Percentiles rank a stretch among this genome's conserved stretches.
Conservation (phyloP, 345 rosid species). For the Abelmoschus esculentus region DNA sequence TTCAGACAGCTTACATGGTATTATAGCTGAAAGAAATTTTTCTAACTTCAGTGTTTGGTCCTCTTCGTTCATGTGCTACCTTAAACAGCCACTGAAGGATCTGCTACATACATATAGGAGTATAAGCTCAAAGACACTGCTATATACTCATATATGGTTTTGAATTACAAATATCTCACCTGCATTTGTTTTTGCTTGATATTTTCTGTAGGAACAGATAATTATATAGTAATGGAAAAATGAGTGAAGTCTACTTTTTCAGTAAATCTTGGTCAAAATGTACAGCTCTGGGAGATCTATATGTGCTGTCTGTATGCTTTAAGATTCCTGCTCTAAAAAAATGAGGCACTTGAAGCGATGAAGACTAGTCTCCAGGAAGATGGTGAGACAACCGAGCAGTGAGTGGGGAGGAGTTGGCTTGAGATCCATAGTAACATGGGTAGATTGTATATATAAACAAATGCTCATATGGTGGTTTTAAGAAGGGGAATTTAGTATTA, state of each 20-base stretch:
- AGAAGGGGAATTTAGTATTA: constrained; percentile 1
- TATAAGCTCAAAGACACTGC: background rate
- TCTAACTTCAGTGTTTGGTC: constrained; percentile 22
- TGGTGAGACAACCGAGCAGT: constrained; percentile 35
- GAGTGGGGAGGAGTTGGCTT: constrained; percentile 30
- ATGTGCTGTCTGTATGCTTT: constrained; percentile 39
- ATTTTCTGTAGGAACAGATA: constrained; percentile 1
- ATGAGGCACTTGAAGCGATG: constrained; percentile 29
- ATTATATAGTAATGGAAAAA: background rate
- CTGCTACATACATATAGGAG: constrained; percentile 33
- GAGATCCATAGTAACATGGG: constrained; percentile 35
- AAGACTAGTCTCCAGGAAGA: constrained; percentile 38
- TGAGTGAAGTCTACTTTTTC: background rate
- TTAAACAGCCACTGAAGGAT: constrained; percentile 50
- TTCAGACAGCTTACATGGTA: background rate
- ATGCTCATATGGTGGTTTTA: constrained; percentile 38
- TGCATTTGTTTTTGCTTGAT: constrained; percentile 42
- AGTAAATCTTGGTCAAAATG: constrained; percentile 40
- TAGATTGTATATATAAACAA: constrained; percentile 11
- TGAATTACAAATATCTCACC: constrained; percentile 32
- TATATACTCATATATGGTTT: background rate
- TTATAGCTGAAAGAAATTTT: background rate
- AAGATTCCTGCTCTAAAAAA: constrained; percentile 31
- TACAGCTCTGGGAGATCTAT: constrained; percentile 41
- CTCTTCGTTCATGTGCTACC: constrained; percentile 31